Conservation (phyloP, 345 rosid genomes). For the Rhodamnia argentea region DNA sequence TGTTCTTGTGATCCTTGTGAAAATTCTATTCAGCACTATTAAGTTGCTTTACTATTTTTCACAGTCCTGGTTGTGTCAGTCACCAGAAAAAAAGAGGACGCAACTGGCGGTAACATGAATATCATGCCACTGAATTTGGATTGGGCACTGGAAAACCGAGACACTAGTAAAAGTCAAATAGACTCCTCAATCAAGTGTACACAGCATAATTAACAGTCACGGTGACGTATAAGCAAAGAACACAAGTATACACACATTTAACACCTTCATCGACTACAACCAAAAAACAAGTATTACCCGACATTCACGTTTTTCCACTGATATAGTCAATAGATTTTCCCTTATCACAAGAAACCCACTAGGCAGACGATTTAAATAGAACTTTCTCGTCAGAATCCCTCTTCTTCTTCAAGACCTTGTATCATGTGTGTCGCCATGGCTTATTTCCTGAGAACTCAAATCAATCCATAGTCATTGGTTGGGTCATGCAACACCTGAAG, state of each 20-base stretch:
- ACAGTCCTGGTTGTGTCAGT: not conserved
- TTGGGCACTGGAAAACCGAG: not conserved
- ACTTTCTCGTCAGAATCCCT: not conserved
- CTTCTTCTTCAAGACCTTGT: not conserved
- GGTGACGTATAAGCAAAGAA: not conserved
- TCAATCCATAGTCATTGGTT: conserved; percentile 30
- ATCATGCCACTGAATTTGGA: not conserved
- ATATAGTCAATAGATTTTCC: not conserved
- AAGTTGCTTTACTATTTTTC: not conserved
- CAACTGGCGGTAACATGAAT: not conserved
- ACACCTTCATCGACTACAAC: not conserved
- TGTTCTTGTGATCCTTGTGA: not conserved
- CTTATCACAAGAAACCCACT: not conserved
- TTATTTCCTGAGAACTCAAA: not conserved
- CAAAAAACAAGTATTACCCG: not conserved
- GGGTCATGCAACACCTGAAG: conserved; percentile 33
- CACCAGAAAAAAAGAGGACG: not conserved
- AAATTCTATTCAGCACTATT: not conserved
- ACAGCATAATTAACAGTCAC: not conserved
- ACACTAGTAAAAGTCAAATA: not conserved
- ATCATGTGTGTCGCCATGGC: not conserved
- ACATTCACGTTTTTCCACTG: not conserved
- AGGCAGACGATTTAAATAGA: not conserved
- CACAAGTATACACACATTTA: not conserved
- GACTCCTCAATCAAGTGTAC: not conserved